Evolutionary conservation across 345 rosid genomes (phyloP).

Genomic region (Excoecaria agallocha): DNA sequence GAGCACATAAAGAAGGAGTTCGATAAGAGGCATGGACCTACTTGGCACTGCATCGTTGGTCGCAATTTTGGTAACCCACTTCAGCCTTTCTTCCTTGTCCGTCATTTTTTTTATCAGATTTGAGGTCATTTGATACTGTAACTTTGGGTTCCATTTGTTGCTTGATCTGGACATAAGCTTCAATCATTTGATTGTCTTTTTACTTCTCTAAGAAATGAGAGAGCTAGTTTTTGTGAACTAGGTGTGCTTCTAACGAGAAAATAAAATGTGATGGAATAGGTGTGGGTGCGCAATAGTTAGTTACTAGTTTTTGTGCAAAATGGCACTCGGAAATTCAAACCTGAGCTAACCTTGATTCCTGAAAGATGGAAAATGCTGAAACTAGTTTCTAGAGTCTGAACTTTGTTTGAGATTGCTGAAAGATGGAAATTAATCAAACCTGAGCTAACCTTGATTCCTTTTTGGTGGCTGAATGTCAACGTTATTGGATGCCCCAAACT

Average conservation of each 20-base stretch:
- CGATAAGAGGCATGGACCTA: slow-evolving; percentile 87
- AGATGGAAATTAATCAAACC: background rate
- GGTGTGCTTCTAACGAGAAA: background rate
- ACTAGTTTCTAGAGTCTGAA: background rate
- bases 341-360: too few species aligned
- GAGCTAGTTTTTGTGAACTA: background rate
- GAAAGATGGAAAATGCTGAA: too few species aligned
- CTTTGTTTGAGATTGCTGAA: background rate
- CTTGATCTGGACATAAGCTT: background rate
- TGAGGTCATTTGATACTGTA: background rate
- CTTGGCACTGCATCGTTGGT: slow-evolving; percentile 99
- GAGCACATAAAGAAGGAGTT: slow-evolving; percentile 98
- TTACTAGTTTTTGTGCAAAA: background rate
- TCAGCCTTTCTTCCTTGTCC: slow-evolving; percentile 1
- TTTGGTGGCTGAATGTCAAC: background rate
- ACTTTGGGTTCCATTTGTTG: slow-evolving; percentile 1
- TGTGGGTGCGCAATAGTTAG: background rate
- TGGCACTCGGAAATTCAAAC: too few species aligned
- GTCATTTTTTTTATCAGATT: slow-evolving; percentile 13
- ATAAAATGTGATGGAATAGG: background rate
- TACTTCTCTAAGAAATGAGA: background rate
- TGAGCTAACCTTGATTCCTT: background rate
- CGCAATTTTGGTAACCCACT: slow-evolving; percentile 80
- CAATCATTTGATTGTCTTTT: background rate
- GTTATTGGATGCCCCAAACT: background rate